phyloP scores from a whole-genome alignment of 805 yeast genomes.

The Pichia pseudocactophila region DNA sequence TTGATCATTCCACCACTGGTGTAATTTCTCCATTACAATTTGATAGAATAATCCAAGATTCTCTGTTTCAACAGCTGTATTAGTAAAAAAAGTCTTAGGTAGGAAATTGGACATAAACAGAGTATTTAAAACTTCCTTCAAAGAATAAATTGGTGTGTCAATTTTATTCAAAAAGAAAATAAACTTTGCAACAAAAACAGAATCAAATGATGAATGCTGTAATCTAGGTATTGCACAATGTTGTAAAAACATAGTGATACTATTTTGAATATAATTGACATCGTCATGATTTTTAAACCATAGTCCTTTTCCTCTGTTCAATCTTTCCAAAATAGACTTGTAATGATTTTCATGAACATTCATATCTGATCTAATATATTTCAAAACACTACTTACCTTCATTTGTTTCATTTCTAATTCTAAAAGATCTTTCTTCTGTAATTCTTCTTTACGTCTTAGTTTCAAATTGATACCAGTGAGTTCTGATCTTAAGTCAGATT shows the following conservation, averaged over 20 bases:
- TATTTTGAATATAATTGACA: slow-evolving; percentile 28
- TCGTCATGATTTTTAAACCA: slow-evolving; percentile 36
- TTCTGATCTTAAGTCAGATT: slow-evolving; percentile 30
- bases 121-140: slow-evolving; percentile 34
- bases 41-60: slow-evolving; percentile 68
- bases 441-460: slow-evolving; percentile 24
- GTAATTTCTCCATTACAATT: slow-evolving; percentile 38
- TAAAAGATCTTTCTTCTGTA: slow-evolving; percentile 15
- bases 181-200: slow-evolving; percentile 58
- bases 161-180: slow-evolving; percentile 40
- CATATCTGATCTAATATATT: slow-evolving; percentile 31
- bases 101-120: slow-evolving; percentile 38
- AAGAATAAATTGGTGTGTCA: slow-evolving; percentile 27
- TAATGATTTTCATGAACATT: slow-evolving; percentile 36
- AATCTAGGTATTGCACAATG: slow-evolving; percentile 68
- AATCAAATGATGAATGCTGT: slow-evolving; percentile 75
- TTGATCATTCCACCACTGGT: slow-evolving; percentile 25
- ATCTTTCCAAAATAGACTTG: slow-evolving; percentile 23
- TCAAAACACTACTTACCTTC: slow-evolving; percentile 22
- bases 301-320: slow-evolving; percentile 20
- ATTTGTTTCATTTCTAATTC: slow-evolving; percentile 21
- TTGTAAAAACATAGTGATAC: slow-evolving; percentile 34
- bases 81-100: slow-evolving; percentile 53
- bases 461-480: slow-evolving; percentile 31
- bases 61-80: slow-evolving; percentile 72